phyloP scores from a whole-genome alignment of 306 rosid species.

The Sicyos baderoa region DNA sequence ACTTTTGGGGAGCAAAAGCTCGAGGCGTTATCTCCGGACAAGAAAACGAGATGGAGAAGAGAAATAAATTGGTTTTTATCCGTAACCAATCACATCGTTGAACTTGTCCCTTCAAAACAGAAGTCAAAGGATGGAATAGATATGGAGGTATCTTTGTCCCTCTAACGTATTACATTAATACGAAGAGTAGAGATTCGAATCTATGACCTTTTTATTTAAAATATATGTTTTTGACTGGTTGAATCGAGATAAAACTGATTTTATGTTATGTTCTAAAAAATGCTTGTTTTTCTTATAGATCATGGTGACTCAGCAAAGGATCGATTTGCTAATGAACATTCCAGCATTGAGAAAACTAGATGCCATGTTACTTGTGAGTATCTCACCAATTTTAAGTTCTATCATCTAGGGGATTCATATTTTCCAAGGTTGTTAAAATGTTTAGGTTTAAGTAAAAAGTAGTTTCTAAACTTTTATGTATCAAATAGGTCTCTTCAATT shows the following conservation, averaged over 20 bases:
- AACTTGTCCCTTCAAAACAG: slow-evolving; percentile 72
- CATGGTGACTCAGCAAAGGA: slow-evolving; percentile 80
- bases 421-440: too few relatives aligned
- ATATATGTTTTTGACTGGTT: too few relatives aligned
- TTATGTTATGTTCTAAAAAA: not conserved
- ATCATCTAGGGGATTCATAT: not conserved
- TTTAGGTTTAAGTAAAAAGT: too few relatives aligned
- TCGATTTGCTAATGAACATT: slow-evolving; percentile 70
- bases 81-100: slow-evolving; percentile 83
- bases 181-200: too few relatives aligned
- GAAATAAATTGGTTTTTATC: slow-evolving; percentile 86
- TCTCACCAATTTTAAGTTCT: not conserved
- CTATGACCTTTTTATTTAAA: not conserved
- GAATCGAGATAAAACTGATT: too few relatives aligned
- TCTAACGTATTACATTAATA: too few relatives aligned
- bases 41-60: slow-evolving; percentile 69
- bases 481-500: too few relatives aligned
- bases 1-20: slow-evolving; percentile 75
- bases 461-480: too few relatives aligned
- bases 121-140: slow-evolving; percentile 50
- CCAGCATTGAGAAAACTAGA: slow-evolving; percentile 85
- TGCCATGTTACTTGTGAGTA: slow-evolving; percentile 75
- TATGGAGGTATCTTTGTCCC: slow-evolving; percentile 56
- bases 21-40: slow-evolving; percentile 58
- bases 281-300: slow-evolving; percentile 37